Evolutionary conservation across 1,284 basidiomycete species (phyloP), one percentile per base, ranked within the genome.

Genomic region (Cryptococcus amylolentus): DNA sequence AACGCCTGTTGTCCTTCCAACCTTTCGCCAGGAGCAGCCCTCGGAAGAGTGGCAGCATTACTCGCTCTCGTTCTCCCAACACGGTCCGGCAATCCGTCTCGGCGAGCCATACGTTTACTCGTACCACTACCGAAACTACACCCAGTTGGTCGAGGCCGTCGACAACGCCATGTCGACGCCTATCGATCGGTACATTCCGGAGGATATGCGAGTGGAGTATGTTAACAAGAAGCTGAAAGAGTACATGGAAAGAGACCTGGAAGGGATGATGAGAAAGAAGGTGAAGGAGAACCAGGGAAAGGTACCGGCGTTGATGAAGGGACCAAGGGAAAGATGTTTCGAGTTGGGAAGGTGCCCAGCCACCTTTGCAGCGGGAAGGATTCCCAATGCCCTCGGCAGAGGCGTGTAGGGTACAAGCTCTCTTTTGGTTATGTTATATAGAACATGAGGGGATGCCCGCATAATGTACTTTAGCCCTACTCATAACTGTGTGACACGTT

Each of bases 91-190:
- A 1, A 51, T 60, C 12, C 48, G 45, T 2, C 52, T 73, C 27
- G 73, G 72, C 35, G 58, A 65, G 20, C 74, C 74, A 3, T 73
- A 71, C 51, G 71, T 70, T 10, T 75, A 75, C 57, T 54, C 57
- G 4, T 73, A 74, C 56, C 55, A 57, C 18, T 44, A 44, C 12
- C 23, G 50, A 3, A 68, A 69, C 50, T 57, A 60, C 23, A 65
- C 60, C 16, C 47, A 58, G 27, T 37, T 70, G 37, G 5, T 55
- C 4, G 58, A 55, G 27, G 59, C 58, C 37, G 54, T 69, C 14
- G 51, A 57, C 14, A 44, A 43, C 37, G 68, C 70, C 2, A 50
- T 67, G 12, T 43, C 18, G 4, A 70, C 67, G 5, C 67, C 70
- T 0, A 68, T 72, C 13, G 57, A 60, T 43, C 44, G 61, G 23